Percentiles rank a stretch among this genome's conserved stretches.
These are phyloP conservation scores for Knoxdaviesia proteae DNA, from an alignment of 2,329 filamentous ascomycete species.

Conservation along the genomic window DNA sequence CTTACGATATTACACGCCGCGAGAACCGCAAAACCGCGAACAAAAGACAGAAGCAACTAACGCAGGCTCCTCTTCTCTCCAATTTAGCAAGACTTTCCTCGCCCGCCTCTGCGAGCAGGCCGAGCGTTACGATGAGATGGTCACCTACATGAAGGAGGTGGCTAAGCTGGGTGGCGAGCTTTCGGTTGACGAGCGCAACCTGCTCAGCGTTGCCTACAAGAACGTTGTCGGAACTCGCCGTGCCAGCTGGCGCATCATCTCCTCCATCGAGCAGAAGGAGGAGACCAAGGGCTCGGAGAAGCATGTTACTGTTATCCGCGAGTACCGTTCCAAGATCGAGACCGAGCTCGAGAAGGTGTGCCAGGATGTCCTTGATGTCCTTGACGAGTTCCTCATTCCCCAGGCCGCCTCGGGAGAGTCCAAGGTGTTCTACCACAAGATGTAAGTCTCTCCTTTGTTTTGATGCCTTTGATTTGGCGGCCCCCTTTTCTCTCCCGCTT, in stretches of 20 bases:
- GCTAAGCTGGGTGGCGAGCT: constrained; percentile 70
- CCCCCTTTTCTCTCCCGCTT: background rate
- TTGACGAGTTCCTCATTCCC: constrained; percentile 84
- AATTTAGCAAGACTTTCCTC: constrained; percentile 93
- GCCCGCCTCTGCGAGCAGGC: constrained; percentile 99
- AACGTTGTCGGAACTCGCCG: constrained; percentile 96
- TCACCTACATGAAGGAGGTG: constrained; percentile 99
- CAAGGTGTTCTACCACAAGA: constrained; percentile 99
- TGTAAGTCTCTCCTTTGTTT: constrained; percentile 38
- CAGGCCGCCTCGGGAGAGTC: constrained; percentile 93
- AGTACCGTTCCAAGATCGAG: constrained; percentile 98
- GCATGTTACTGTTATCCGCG: constrained; percentile 83
- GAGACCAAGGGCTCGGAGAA: constrained; percentile 95
- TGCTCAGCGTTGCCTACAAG: constrained; percentile 98
- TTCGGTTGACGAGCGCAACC: constrained; percentile 93
- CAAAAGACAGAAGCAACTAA: no score
- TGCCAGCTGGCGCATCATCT: constrained; percentile 98
- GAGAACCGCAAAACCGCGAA: no score
- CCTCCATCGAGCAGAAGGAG: constrained; percentile 99
- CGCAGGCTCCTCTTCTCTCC: background rate
- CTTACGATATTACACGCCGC: no score
- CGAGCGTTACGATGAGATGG: constrained; percentile 99
- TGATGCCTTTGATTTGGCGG: background rate
- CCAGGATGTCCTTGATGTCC: constrained; percentile 89
- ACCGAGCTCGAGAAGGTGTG: constrained; percentile 92